Percentiles rank a stretch among this genome's conserved stretches.
These are phyloP conservation scores for Fusarium abutilonis DNA, from an alignment of 2,329 filamentous ascomycete genomes.

Conservation along the genomic window DNA sequence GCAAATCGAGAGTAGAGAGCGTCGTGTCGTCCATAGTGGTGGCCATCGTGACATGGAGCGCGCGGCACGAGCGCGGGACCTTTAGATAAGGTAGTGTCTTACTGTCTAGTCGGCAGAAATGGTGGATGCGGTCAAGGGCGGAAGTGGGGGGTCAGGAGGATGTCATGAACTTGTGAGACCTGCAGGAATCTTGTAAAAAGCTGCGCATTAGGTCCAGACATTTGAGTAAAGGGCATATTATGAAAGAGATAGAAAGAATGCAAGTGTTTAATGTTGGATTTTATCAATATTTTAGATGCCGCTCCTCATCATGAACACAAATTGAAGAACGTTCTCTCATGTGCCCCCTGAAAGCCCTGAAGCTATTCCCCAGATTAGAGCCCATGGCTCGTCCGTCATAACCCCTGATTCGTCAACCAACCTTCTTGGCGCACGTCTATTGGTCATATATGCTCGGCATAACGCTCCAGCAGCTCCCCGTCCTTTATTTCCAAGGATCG, in stretches of 20 bases:
- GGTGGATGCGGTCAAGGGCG: slow-evolving; percentile 34
- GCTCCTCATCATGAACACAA: slow-evolving; percentile 12
- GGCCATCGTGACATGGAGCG: slow-evolving; percentile 45
- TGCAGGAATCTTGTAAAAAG: slow-evolving; percentile 28
- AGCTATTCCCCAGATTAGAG: slow-evolving; percentile 33
- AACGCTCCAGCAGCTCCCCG: slow-evolving; percentile 11
- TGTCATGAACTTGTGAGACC: slow-evolving; percentile 41
- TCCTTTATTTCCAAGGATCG: slow-evolving; percentile 40
- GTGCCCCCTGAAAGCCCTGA: slow-evolving; percentile 24
- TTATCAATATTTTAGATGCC: not conserved
- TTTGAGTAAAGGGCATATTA: too few relatives aligned
- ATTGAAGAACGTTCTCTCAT: not conserved
- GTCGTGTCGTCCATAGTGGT: slow-evolving; percentile 62
- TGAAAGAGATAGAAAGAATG: not conserved
- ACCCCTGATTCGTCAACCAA: slow-evolving; percentile 15
- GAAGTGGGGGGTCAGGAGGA: slow-evolving; percentile 43
- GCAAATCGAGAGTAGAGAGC: slow-evolving; percentile 63
- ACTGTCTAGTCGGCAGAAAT: slow-evolving; percentile 13
- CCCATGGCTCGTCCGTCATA: slow-evolving; percentile 16
- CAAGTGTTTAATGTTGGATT: not conserved
- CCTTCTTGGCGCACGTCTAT: slow-evolving; percentile 13
- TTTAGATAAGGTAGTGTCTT: slow-evolving; percentile 15
- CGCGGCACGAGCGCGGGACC: slow-evolving; percentile 28
- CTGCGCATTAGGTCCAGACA: not conserved
- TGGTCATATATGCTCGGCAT: slow-evolving; percentile 16